Conservation (phyloP, 148 eudicot species). For the Vaccinium myrtillus region DNA sequence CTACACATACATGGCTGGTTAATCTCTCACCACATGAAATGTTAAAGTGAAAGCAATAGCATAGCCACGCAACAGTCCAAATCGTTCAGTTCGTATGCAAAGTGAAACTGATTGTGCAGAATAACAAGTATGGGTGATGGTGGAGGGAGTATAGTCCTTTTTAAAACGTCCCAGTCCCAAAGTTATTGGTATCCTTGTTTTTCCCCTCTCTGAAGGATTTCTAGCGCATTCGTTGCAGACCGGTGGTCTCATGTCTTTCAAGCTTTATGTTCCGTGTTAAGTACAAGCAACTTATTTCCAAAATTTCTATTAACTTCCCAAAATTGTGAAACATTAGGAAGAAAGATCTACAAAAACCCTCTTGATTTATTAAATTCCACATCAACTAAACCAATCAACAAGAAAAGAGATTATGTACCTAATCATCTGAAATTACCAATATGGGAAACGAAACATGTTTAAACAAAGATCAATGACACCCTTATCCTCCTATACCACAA, state of each 20-base stretch:
- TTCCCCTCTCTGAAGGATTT: background rate
- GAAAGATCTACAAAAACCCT: background rate
- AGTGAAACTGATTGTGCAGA: background rate
- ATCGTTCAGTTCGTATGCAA: background rate
- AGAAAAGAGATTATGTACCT: background rate
- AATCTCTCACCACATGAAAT: background rate
- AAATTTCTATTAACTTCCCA: background rate
- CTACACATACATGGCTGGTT: background rate
- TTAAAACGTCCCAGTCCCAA: background rate
- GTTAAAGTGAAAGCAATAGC: background rate
- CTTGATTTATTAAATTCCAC: background rate
- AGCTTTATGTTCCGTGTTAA: background rate
- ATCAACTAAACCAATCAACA: background rate
- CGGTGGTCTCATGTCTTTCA: background rate
- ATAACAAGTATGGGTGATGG: conserved; percentile 5
- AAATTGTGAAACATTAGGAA: background rate
- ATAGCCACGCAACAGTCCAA: background rate
- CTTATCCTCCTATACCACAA: background rate
- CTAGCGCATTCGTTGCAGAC: background rate
- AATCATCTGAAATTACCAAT: background rate
- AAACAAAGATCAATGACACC: conserved; percentile 5
- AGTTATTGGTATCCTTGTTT: background rate
- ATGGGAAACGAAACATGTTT: background rate
- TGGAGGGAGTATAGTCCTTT: background rate
- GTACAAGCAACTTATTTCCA: background rate